These are phyloP conservation scores for Candida maris DNA, from an alignment of 805 yeast species.

Conservation along the genomic window DNA sequence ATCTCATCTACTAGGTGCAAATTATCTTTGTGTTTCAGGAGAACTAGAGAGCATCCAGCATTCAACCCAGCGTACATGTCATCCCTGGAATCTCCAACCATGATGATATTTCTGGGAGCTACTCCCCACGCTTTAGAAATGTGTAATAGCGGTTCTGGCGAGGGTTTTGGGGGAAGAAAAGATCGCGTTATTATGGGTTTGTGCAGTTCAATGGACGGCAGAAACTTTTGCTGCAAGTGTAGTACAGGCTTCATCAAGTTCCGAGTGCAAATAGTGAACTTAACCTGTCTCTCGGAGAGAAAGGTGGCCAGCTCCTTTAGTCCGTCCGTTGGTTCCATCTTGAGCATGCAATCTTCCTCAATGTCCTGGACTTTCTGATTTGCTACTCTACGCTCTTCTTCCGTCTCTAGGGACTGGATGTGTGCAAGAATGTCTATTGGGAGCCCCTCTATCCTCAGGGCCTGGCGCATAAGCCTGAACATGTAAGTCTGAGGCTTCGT, in stretches of 20 bases:
- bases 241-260: slow-evolving; percentile 53
- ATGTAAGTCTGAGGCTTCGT: slow-evolving; percentile 55
- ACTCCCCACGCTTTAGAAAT: slow-evolving; percentile 50
- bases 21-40: slow-evolving; percentile 52
- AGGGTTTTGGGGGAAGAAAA: slow-evolving; percentile 66
- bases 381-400: slow-evolving; percentile 40
- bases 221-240: slow-evolving; percentile 42
- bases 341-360: slow-evolving; percentile 61
- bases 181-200: slow-evolving; percentile 60
- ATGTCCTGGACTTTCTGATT: slow-evolving; percentile 44
- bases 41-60: slow-evolving; percentile 61
- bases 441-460: slow-evolving; percentile 43
- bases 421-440: slow-evolving; percentile 51
- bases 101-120: slow-evolving; percentile 44
- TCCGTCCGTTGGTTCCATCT: slow-evolving; percentile 51
- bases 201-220: slow-evolving; percentile 35
- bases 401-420: slow-evolving; percentile 41
- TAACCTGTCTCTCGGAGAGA: slow-evolving; percentile 27
- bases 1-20: slow-evolving; percentile 36
- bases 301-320: slow-evolving; percentile 39
- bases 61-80: slow-evolving; percentile 60
- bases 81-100: slow-evolving; percentile 75
- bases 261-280: slow-evolving; percentile 61
- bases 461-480: slow-evolving; percentile 54
- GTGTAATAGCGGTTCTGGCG: slow-evolving; percentile 58